Conservation (phyloP, 306 rosid genomes). For the Acacia melanoxylon region DNA sequence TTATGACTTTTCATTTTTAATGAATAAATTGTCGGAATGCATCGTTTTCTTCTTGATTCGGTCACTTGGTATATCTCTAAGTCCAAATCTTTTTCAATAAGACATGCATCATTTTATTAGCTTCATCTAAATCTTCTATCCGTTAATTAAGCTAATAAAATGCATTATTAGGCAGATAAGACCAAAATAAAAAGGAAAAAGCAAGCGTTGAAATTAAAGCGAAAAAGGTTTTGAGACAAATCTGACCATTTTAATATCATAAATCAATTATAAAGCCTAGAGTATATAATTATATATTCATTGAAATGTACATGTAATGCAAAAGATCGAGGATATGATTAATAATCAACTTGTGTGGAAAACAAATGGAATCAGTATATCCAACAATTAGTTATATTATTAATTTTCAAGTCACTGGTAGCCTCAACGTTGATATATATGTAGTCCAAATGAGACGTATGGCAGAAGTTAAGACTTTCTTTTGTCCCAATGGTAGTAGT, state of each 20-base stretch:
- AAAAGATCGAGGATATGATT: neutral
- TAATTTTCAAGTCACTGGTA: neutral
- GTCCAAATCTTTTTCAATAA: neutral
- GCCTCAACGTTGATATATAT: neutral
- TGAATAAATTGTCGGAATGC: neutral
- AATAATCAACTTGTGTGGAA: neutral
- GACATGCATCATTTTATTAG: neutral
- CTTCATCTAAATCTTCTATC: neutral
- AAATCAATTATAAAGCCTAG: neutral
- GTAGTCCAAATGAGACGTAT: neutral
- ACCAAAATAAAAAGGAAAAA: neutral
- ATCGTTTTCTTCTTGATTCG: no score
- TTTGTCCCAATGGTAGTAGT: neutral
- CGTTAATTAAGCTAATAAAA: neutral
- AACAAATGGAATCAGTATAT: neutral
- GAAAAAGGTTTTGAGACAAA: neutral
- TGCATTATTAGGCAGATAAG: neutral
- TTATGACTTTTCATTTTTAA: neutral
- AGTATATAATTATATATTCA: neutral
- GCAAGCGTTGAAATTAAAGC: neutral
- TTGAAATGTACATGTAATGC: neutral
- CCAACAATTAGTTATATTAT: neutral
- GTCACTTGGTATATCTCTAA: neutral
- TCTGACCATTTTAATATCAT: neutral
- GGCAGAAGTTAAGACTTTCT: neutral